Evolutionary conservation across 371 early-diverging fungal genomes (phyloP), one percentile per base, ranked within the genome.

Genomic region (Blakeslea trispora): DNA sequence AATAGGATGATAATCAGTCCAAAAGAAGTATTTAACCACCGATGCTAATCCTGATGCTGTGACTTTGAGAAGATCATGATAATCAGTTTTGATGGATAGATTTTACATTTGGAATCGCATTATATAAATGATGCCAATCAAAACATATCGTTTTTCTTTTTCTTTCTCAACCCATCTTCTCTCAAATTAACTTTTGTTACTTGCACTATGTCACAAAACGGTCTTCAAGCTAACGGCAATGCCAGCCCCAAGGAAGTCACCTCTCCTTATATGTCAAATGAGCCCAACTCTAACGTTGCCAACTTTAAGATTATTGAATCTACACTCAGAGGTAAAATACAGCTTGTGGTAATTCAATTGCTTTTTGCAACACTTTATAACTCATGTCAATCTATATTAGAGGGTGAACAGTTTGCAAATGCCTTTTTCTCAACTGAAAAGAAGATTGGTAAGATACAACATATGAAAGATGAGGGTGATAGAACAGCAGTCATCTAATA

Each of bases 381-480:
- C n/a, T n/a, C n/a, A n/a, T n/a, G n/a, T n/a, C 39, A 43, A 22
- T 58, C 31, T 40, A 18, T 14, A 53, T 35, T 32, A 83, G 96
- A 97, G 87, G 98, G 98, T 40, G 98, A 97, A 68, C 98, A 97
- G 77, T 97, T 97, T 74, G 95, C 95, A 55, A 96, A 95, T 73
- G 98, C 98, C 42, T 96, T 96, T 82, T 97, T 97, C 55, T 90
- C 91, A 59, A 92, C 92, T 41, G 93, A 87, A 61, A 96, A 92
- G 81, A 97, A 97, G 81, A 88, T 97, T 59, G 63, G 63, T 63
- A 57, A 63, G 47, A 3, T 9, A 23, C 22, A 2, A 23, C 10
- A 17, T 44, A 1, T 23, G 28, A 45, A 23, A 19, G 8, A 9
- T 2, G n/a, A 13, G n/a, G 6, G 14, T 45, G n/a, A 6, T 21